Base-by-base conservation (phyloP, 192 early-diverging fungal species). In the Pilaira anomala region DNA sequence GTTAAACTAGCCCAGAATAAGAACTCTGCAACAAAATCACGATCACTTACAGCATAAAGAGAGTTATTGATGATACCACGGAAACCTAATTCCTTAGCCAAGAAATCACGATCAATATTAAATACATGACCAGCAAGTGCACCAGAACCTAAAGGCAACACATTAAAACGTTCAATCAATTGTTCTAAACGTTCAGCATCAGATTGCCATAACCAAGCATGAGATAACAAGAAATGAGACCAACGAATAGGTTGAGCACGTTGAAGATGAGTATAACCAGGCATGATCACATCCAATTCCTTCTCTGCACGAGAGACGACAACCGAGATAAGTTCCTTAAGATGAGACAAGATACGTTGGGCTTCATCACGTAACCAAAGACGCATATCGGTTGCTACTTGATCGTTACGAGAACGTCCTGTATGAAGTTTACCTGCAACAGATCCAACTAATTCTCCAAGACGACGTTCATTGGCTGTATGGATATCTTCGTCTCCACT, bases 191-290 rank as follows among this genome's bases (percentile, higher is more conserved):
- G 89, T 65, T 89, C 81, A 7, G 90, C 85, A 76, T 99, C 95
- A 12, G 89, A 84, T 67, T 95, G 87, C 84, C 88, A 95, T 61
- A 76, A 80, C 86, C 90, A 97, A 8, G 95, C 97, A 74, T 97
- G 90, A 57, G 86, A 83, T 29, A 99, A 73, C 42, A 99, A 80
- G 50, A 88, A 86, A 65, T 99, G 97, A 24, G 87, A 88, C 97
- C 97, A 99, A 39, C 95, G 89, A 62, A 99, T 97, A 7, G 97
- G 97, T 80, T 99, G 97, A 5, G 95, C 97, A 18, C 95, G 81
- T 86, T 94, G 97, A 69, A 99, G 67, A 73, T 99, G 97, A n/a
- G 97, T 99, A 80, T 97, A 99, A 0, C 97, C 97, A 39, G 97
- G 97, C 93, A 99, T 96, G 56, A 99, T 67, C n/a, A 95, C 87